A percentile compares a stretch with the other conserved stretches of the same genome.
These are phyloP conservation scores for Eimeria maxima DNA, from an alignment of 169 alveolate genomes.

Conservation along the genomic window DNA sequence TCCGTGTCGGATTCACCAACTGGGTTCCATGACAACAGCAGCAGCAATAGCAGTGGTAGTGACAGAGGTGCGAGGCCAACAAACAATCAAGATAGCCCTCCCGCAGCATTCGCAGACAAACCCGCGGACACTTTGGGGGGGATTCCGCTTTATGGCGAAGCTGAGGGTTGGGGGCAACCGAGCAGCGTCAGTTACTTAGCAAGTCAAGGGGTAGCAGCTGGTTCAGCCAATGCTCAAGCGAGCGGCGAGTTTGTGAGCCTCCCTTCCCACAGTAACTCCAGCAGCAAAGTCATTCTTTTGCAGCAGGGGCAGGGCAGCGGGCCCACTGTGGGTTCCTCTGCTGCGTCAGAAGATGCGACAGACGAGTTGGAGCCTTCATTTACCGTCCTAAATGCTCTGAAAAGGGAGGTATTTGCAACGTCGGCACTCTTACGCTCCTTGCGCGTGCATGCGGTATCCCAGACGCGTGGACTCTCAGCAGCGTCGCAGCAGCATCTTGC, in stretches of 20 bases:
- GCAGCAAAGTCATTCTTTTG: constrained; percentile 61
- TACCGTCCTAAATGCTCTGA: constrained; percentile 32
- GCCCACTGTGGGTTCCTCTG: not conserved
- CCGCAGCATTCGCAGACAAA: not conserved
- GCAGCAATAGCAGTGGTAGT: not conserved
- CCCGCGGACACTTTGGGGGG: constrained; percentile 44
- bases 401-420: constrained; percentile 71
- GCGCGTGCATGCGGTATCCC: constrained; percentile 34
- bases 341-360: not conserved
- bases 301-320: constrained; percentile 46
- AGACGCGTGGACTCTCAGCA: constrained; percentile 61
- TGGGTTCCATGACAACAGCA: not conserved
- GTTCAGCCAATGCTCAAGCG: not conserved
- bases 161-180: constrained; percentile 76
- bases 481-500: constrained; percentile 74
- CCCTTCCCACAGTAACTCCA: constrained; percentile 39
- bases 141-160: not conserved
- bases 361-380: not conserved
- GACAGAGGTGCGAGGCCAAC: not conserved
- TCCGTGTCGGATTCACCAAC: constrained; percentile 10
- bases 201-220: not conserved
- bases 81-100: not conserved
- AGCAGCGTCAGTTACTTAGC: constrained; percentile 37
- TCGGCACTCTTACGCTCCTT: constrained; percentile 60
- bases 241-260: constrained; percentile 72